Conservation (phyloP, 306 rosid genomes). For the cucumber (Cucumis sativus) region DNA sequence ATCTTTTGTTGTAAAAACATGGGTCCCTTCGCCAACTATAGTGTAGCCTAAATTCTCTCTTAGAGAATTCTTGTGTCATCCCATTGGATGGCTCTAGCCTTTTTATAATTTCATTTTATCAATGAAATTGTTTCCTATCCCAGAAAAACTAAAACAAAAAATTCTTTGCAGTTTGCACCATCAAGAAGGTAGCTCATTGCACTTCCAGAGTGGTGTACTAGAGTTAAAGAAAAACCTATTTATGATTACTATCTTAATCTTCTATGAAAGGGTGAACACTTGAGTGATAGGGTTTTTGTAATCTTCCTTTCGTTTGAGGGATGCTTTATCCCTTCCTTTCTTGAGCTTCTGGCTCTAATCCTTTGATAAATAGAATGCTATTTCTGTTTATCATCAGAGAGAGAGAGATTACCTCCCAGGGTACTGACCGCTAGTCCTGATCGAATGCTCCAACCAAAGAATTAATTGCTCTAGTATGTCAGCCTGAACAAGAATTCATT, state of each 20-base stretch:
- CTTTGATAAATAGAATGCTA: too few species aligned
- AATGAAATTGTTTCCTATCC: background rate
- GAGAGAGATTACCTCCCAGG: constrained; percentile 53
- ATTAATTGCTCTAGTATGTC: constrained; percentile 87
- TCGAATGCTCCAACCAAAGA: constrained; percentile 64
- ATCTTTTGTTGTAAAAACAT: background rate
- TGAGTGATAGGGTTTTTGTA: background rate
- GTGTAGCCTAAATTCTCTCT: background rate
- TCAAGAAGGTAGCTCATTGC: background rate
- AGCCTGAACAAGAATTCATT: constrained; percentile 44
- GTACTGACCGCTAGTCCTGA: constrained; percentile 42
- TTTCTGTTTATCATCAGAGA: too few species aligned
- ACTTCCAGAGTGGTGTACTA: background rate
- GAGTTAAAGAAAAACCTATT: background rate
- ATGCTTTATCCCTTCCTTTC: background rate
- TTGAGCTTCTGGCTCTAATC: too few species aligned
- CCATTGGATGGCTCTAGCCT: background rate
- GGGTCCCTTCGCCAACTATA: background rate
- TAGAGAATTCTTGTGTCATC: background rate
- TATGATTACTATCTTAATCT: background rate
- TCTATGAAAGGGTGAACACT: background rate
- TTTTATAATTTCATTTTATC: background rate
- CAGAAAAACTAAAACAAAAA: too few species aligned
- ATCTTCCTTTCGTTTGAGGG: background rate
- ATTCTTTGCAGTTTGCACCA: too few species aligned